Evolutionary conservation across 106 monocot genomes (phyloP).

Genomic region (Dactylorhiza incarnata): DNA sequence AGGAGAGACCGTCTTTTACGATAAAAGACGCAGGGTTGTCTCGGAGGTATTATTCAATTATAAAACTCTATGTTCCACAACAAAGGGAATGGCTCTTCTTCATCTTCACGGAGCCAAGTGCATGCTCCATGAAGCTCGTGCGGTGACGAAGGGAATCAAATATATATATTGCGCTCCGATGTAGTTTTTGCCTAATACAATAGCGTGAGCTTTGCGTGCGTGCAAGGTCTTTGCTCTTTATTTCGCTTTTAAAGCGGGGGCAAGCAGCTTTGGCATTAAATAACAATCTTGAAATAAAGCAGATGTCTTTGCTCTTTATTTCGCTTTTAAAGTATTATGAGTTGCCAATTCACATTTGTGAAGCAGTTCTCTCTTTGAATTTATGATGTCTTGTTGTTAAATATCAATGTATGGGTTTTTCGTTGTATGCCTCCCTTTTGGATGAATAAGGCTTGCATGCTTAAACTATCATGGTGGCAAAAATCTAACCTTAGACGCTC

Average conservation of each 20-base stretch:
- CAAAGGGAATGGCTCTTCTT: constrained; percentile 88
- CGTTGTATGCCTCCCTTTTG: too few species aligned
- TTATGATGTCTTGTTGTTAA: not conserved
- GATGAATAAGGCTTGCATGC: too few species aligned
- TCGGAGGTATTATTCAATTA: constrained; percentile 47
- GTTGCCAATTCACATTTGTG: too few species aligned
- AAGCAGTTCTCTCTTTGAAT: not conserved
- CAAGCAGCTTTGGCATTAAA: not conserved
- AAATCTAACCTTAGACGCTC: too few species aligned
- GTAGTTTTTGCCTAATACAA: constrained; percentile 55
- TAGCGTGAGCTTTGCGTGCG: not conserved
- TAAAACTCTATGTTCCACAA: not conserved
- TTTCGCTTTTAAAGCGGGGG: not conserved
- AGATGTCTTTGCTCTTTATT: not conserved
- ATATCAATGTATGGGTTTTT: too few species aligned
- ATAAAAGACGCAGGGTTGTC: constrained; percentile 49
- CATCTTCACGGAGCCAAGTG: constrained; percentile 84
- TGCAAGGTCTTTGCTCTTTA: not conserved
- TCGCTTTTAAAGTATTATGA: too few species aligned
- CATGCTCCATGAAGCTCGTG: constrained; percentile 94
- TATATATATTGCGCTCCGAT: constrained; percentile 87
- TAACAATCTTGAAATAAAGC: not conserved
- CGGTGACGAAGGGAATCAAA: constrained; percentile 60
- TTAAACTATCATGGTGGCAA: too few species aligned
- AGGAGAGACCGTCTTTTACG: constrained; percentile 94